Evolutionary conservation across 2,329 filamentous ascomycete species (phyloP).

Genomic region (Fusarium ambrosium): DNA sequence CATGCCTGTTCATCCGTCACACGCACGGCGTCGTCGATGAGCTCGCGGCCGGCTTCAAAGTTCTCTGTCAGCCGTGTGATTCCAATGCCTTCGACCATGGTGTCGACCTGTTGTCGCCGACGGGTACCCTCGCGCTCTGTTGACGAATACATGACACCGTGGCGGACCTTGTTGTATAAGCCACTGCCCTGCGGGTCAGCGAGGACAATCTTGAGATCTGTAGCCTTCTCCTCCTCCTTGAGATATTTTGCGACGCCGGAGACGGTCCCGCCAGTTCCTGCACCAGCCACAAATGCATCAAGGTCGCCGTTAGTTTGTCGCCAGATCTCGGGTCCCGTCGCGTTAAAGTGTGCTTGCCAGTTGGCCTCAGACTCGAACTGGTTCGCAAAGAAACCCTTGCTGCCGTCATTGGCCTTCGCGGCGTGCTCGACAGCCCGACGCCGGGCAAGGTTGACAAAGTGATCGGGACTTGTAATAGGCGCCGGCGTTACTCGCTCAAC

Average conservation of each 20-base stretch:
- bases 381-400: slow-evolving; percentile 91
- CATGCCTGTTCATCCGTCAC: slow-evolving; percentile 92
- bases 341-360: slow-evolving; percentile 83
- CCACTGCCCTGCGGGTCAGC: slow-evolving; percentile 96
- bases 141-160: slow-evolving; percentile 94
- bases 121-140: slow-evolving; percentile 94
- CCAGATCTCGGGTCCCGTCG: slow-evolving; percentile 92
- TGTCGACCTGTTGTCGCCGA: slow-evolving; percentile 91
- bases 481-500: slow-evolving; percentile 93
- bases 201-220: slow-evolving; percentile 78
- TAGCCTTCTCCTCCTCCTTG: slow-evolving; percentile 76
- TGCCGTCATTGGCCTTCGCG: slow-evolving; percentile 65
- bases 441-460: slow-evolving; percentile 94
- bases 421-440: slow-evolving; percentile 83
- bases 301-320: slow-evolving; percentile 79
- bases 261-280: slow-evolving; percentile 94
- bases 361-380: slow-evolving; percentile 96
- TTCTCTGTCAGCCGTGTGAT: slow-evolving; percentile 96
- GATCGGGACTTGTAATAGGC: slow-evolving; percentile 91
- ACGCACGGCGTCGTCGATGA: slow-evolving; percentile 90
- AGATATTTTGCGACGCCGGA: slow-evolving; percentile 87
- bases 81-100: slow-evolving; percentile 94
- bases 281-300: slow-evolving; percentile 92
- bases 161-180: slow-evolving; percentile 89
- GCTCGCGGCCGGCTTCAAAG: slow-evolving; percentile 86